Conservation (phyloP, 2,329 filamentous ascomycete species). For the Aspergillus sp. region DNA sequence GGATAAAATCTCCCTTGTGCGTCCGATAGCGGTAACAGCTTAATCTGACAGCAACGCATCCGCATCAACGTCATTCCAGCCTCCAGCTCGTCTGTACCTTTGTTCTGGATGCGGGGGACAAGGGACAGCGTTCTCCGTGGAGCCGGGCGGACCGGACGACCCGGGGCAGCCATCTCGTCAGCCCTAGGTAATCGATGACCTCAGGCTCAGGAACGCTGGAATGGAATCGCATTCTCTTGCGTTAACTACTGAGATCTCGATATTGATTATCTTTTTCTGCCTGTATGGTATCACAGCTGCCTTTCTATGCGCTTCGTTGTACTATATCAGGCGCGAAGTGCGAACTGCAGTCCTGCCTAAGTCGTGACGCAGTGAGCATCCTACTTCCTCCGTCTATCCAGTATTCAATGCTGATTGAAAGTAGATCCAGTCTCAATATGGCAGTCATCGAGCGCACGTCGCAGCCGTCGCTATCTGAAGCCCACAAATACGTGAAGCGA, state of each 20-base stretch:
- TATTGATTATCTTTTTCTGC: too few species aligned
- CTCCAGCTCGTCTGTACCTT: not conserved
- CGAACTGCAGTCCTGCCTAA: not conserved
- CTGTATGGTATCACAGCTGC: not conserved
- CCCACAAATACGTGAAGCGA: not conserved
- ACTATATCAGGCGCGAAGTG: not conserved
- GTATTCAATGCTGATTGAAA: not conserved
- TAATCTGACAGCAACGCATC: not conserved
- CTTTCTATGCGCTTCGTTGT: not conserved
- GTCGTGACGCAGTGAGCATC: not conserved
- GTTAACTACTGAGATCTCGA: too few species aligned
- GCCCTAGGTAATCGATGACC: not conserved
- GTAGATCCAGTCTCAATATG: not conserved
- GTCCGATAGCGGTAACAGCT: not conserved
- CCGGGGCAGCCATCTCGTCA: not conserved
- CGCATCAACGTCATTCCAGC: not conserved
- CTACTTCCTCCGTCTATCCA: not conserved
- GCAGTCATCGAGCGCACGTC: not conserved
- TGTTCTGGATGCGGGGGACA: not conserved
- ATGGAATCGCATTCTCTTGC: too few species aligned
- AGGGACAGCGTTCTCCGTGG: not conserved
- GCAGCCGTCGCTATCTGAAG: not conserved
- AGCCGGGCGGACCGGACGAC: not conserved
- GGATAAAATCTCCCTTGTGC: not conserved
- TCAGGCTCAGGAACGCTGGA: not conserved